phyloP scores from a whole-genome alignment of 75 land plant species.

The Pseudotsuga menziesii region DNA sequence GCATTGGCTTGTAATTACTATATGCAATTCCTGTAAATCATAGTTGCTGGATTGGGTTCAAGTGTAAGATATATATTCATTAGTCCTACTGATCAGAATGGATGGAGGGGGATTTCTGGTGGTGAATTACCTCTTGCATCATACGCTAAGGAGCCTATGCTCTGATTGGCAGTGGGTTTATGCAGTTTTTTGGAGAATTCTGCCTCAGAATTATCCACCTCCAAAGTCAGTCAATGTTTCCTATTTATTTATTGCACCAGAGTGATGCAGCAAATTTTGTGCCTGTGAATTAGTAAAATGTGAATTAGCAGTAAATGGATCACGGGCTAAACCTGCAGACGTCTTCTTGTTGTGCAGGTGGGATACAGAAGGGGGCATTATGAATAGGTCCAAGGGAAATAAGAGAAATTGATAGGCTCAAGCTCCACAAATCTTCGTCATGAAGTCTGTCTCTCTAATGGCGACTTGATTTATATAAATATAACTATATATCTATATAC shows the following conservation, averaged over 20 bases:
- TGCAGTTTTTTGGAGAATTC: constrained; percentile 48
- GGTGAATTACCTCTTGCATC: constrained; percentile 60
- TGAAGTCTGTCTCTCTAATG: too few relatives aligned
- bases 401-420: constrained; percentile 41
- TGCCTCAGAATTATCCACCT: constrained; percentile 42
- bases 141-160: constrained; percentile 41
- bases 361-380: constrained; percentile 25
- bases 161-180: constrained; percentile 36
- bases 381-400: constrained; percentile 48
- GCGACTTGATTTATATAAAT: too few relatives aligned
- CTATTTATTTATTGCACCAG: neutral
- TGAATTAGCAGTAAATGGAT: neutral
- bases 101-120: constrained; percentile 45
- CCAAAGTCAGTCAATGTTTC: constrained; percentile 37
- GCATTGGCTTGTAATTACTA: too few relatives aligned
- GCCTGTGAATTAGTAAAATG: neutral
- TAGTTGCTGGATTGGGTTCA: neutral
- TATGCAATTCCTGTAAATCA: neutral
- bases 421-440: too few relatives aligned
- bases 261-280: constrained; percentile 1
- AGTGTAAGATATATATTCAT: neutral
- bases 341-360: constrained; percentile 24
- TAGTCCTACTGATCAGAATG: constrained; percentile 15
- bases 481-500: too few relatives aligned
- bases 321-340: too few relatives aligned